Conservation (phyloP, 2,329 filamentous ascomycete genomes). For the Rachicladosporium sp. region DNA sequence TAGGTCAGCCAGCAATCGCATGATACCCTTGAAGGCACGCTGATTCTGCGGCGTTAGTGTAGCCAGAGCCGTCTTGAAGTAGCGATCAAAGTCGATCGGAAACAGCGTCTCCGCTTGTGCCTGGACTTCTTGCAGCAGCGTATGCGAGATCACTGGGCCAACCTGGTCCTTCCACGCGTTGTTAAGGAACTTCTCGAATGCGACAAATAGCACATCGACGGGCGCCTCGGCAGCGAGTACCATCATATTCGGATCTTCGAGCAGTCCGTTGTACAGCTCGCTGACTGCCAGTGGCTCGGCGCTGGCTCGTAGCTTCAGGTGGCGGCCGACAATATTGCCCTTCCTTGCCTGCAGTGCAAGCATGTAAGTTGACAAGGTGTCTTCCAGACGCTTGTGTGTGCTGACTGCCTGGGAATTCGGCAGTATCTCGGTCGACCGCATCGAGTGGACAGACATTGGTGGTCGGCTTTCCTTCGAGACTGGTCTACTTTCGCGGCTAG, state of each 20-base stretch:
- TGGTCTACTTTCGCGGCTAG: constrained; percentile 25
- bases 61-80: constrained; percentile 40
- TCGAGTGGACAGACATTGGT: constrained; percentile 39
- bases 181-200: constrained; percentile 85
- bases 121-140: constrained; percentile 64
- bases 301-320: constrained; percentile 54
- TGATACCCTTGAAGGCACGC: constrained; percentile 68
- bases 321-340: constrained; percentile 71
- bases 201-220: constrained; percentile 75
- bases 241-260: constrained; percentile 70
- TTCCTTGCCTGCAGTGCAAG: constrained; percentile 73
- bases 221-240: constrained; percentile 63
- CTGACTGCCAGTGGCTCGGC: constrained; percentile 75
- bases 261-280: constrained; percentile 76
- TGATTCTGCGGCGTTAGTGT: constrained; percentile 48
- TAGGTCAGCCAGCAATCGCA: constrained; percentile 76
- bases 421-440: constrained; percentile 28
- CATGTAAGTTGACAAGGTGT: constrained; percentile 73
- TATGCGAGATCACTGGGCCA: constrained; percentile 65
- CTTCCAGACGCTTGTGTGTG: constrained; percentile 62
- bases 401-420: constrained; percentile 25
- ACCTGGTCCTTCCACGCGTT: constrained; percentile 83
- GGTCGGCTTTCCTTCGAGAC: constrained; percentile 20
- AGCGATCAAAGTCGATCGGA: constrained; percentile 56
- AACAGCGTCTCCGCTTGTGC: constrained; percentile 49